phyloP scores from a whole-genome alignment of 2,329 filamentous ascomycete genomes.

The Allantophomopsis cytisporea region DNA sequence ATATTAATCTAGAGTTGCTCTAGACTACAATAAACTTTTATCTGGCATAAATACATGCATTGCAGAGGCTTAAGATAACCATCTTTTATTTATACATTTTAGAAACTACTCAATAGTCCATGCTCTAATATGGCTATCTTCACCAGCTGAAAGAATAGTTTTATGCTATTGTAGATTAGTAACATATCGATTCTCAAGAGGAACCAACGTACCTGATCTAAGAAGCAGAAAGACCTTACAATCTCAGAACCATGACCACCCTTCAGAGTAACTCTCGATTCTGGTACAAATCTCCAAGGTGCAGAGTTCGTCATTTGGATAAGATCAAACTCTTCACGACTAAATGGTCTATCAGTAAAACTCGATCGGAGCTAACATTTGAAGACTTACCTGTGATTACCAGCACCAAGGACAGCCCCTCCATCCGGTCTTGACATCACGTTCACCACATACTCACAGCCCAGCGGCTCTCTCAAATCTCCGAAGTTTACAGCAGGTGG shows the following conservation, averaged over 20 bases:
- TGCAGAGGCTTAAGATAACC: too few relatives aligned
- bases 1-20: too few relatives aligned
- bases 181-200: background rate
- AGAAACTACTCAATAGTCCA: constrained; percentile 17
- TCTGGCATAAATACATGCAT: too few relatives aligned
- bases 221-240: constrained; percentile 49
- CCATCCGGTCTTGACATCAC: constrained; percentile 46
- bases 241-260: constrained; percentile 52
- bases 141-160: constrained; percentile 23
- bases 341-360: constrained; percentile 13
- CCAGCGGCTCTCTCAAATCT: constrained; percentile 51
- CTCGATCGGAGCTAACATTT: background rate
- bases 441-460: constrained; percentile 63
- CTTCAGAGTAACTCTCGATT: constrained; percentile 41
- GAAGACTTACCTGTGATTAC: constrained; percentile 48
- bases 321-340: constrained; percentile 43
- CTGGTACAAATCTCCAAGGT: constrained; percentile 39
- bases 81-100: too few relatives aligned
- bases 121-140: constrained; percentile 24
- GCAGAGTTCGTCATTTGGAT: constrained; percentile 40
- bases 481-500: constrained; percentile 44
- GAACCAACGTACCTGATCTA: constrained; percentile 33
- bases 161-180: constrained; percentile 10
- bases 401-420: constrained; percentile 48
- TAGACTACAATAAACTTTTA: too few relatives aligned